Conservation (phyloP, 345 rosid genomes). For the Boechera stricta region DNA sequence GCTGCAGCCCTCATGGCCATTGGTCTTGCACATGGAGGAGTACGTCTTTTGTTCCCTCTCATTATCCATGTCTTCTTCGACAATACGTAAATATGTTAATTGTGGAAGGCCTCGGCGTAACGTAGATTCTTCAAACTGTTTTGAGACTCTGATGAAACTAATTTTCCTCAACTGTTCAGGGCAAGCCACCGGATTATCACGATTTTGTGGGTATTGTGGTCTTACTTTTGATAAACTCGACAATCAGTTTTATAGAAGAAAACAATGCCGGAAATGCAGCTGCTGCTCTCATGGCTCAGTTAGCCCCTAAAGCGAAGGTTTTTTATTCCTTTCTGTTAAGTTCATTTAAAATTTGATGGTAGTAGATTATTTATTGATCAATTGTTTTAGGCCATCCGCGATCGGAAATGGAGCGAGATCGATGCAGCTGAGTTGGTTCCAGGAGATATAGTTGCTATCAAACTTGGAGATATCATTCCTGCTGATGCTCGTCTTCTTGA, state of each 20-base stretch:
- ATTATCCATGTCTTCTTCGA: background rate
- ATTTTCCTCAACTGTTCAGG: conserved; percentile 43
- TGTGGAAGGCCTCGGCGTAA: background rate
- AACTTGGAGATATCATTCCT: conserved; percentile 66
- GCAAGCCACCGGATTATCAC: conserved; percentile 62
- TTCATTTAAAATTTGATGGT: background rate
- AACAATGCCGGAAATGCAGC: conserved; percentile 82
- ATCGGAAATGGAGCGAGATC: conserved; percentile 71
- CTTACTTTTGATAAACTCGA: conserved; percentile 62
- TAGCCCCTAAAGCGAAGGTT: conserved; percentile 76
- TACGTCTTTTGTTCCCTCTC: conserved; percentile 32
- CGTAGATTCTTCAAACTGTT: background rate
- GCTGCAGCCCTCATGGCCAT: conserved; percentile 77
- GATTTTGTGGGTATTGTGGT: conserved; percentile 62
- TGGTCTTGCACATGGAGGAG: conserved; percentile 74
- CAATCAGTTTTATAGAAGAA: conserved; percentile 70
- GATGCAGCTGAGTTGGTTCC: conserved; percentile 78
- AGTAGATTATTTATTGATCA: background rate
- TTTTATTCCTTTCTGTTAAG: background rate
- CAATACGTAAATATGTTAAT: background rate
- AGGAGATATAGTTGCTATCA: conserved; percentile 54
- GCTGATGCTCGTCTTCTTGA: conserved; percentile 77
- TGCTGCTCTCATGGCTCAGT: conserved; percentile 73
- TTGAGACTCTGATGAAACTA: conserved; percentile 17
- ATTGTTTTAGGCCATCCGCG: conserved; percentile 50